phyloP scores from a whole-genome alignment of 2,329 filamentous ascomycete species.

The Paecilomyces fulvus region DNA sequence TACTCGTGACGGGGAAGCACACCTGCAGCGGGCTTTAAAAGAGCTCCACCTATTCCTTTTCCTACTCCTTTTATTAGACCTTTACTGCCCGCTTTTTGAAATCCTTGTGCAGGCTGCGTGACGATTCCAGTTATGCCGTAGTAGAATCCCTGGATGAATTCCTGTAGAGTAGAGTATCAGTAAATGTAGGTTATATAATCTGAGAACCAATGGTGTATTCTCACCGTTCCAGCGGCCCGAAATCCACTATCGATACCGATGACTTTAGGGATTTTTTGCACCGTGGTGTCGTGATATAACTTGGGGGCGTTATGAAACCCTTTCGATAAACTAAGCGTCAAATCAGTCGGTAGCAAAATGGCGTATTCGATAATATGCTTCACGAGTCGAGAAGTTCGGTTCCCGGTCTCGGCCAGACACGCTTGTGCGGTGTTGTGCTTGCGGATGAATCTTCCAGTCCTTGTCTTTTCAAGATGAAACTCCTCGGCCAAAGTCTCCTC shows the following conservation, averaged over 20 bases:
- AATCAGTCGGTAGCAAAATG: background rate
- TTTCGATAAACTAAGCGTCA: background rate
- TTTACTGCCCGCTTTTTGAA: slow-evolving; percentile 20
- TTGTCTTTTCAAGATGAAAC: too few relatives aligned
- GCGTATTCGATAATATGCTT: background rate
- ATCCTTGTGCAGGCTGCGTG: slow-evolving; percentile 21
- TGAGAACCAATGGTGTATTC: slow-evolving; percentile 21
- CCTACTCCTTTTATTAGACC: slow-evolving; percentile 26
- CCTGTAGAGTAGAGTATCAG: slow-evolving; percentile 21
- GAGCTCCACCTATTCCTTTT: slow-evolving; percentile 21
- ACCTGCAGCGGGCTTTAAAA: slow-evolving; percentile 18
- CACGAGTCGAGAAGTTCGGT: background rate
- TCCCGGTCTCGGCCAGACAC: background rate
- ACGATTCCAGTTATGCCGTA: slow-evolving; percentile 24
- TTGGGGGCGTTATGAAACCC: background rate
- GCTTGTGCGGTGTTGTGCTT: too few relatives aligned
- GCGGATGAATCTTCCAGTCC: too few relatives aligned
- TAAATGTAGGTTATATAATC: slow-evolving; percentile 26
- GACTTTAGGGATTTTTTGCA: slow-evolving; percentile 36
- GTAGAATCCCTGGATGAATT: slow-evolving; percentile 23
- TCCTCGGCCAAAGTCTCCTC: too few relatives aligned
- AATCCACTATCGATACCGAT: slow-evolving; percentile 3
- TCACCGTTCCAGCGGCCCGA: slow-evolving; percentile 19
- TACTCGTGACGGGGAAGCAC: slow-evolving; percentile 2
- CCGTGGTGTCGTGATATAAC: slow-evolving; percentile 16